Evolutionary conservation across 108 stramenopile genomes (phyloP).

Genomic region (Stephanodiscus minutulus): DNA sequence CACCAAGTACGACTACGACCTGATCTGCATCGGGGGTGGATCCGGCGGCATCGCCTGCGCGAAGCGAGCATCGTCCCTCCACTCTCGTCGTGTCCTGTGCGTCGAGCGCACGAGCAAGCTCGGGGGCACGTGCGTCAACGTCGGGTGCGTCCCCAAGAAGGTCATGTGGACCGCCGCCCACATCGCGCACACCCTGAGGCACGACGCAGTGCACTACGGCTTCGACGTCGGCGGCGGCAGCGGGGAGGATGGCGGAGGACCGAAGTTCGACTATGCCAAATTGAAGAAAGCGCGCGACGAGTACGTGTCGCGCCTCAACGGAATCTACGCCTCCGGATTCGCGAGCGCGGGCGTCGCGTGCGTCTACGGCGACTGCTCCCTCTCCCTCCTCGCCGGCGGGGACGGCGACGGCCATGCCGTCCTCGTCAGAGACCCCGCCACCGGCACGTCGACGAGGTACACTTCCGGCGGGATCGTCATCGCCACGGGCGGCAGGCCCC

Average conservation of each 20-base stretch:
- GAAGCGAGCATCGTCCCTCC: constrained; percentile 26
- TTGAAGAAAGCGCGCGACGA: constrained; percentile 85
- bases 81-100: constrained; percentile 31
- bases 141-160: constrained; percentile 99
- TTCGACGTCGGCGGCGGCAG: constrained; percentile 15
- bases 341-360: constrained; percentile 55
- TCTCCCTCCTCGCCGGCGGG: constrained; percentile 49
- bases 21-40: constrained; percentile 70
- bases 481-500: constrained; percentile 89
- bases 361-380: constrained; percentile 61
- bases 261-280: constrained; percentile 71
- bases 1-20: constrained; percentile 74
- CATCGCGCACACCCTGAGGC: constrained; percentile 64
- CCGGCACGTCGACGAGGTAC: constrained; percentile 26
- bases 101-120: constrained; percentile 47
- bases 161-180: constrained; percentile 88
- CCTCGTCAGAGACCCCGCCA: too few relatives aligned
- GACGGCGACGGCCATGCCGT: constrained; percentile 7
- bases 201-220: constrained; percentile 60
- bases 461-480: constrained; percentile 82
- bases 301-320: constrained; percentile 84
- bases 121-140: constrained; percentile 98
- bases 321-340: constrained; percentile 81
- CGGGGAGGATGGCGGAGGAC: constrained; percentile 11
- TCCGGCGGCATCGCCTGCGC: constrained; percentile 54